A percentile compares a stretch with the other conserved stretches of the same genome.
These are phyloP conservation scores for Fraxinus floribunda DNA, from an alignment of 305 asterid species.

Conservation along the genomic window DNA sequence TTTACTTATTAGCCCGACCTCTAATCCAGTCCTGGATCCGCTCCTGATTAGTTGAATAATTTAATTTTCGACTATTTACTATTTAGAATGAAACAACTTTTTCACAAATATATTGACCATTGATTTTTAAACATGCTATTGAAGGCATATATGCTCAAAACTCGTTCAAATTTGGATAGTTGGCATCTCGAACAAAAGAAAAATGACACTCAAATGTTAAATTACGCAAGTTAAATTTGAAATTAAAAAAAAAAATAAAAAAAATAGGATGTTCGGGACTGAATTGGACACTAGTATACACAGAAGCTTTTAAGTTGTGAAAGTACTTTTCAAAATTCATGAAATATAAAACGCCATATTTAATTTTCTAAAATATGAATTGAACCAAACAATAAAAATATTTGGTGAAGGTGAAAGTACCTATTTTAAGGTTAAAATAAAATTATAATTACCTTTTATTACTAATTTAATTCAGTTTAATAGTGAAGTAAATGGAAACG, in stretches of 20 bases:
- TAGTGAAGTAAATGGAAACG: not conserved
- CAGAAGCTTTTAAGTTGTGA: not conserved
- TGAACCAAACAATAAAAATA: not conserved
- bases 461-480: not conserved
- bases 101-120: not conserved
- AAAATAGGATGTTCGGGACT: not conserved
- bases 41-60: not conserved
- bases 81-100: not conserved
- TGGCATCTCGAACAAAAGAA: not conserved
- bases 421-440: no score
- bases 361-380: not conserved
- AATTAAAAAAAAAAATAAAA: no score
- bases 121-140: no score
- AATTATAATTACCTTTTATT: no score
- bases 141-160: no score
- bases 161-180: not conserved
- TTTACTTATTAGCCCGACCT: no score
- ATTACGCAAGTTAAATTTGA: no score
- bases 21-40: no score
- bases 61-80: no score
- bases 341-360: not conserved
- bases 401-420: not conserved
- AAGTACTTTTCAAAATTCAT: not conserved
- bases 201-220: no score
- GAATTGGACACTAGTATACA: no score